Evolutionary conservation across 1,284 basidiomycete species (phyloP).

Genomic region (Sporisorium reilianum): DNA sequence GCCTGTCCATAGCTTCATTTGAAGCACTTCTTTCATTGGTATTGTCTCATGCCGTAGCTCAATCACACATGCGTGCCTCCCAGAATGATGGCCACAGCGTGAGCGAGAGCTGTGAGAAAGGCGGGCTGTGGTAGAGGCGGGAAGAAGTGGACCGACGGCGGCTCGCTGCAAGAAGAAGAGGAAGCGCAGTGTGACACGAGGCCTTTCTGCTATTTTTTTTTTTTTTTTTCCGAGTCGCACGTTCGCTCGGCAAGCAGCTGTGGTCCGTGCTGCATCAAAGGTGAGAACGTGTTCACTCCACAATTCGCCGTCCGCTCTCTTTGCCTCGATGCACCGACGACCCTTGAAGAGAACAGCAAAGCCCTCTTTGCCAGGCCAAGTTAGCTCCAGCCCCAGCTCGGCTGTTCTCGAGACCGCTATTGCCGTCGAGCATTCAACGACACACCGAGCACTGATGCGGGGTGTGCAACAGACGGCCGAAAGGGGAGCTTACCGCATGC

Average conservation of each 20-base stretch:
- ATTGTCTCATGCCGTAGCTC: background rate
- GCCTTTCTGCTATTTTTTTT: slow-evolving; percentile 6
- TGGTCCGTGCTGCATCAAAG: slow-evolving; percentile 28
- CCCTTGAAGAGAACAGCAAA: background rate
- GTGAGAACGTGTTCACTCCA: slow-evolving; percentile 36
- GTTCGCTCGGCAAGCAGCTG: slow-evolving; percentile 33
- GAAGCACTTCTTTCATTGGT: too few relatives aligned
- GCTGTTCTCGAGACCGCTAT: background rate
- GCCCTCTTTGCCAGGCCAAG: background rate
- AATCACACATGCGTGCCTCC: background rate
- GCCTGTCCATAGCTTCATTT: too few relatives aligned
- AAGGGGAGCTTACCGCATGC: too few relatives aligned
- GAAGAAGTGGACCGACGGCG: background rate
- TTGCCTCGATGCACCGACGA: too few relatives aligned
- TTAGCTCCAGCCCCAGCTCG: background rate
- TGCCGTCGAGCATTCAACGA: background rate
- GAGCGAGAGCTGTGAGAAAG: background rate
- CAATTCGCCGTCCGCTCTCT: slow-evolving; percentile 38
- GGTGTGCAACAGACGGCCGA: background rate
- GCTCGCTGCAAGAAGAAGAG: background rate
- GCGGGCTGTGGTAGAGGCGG: background rate
- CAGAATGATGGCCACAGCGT: background rate
- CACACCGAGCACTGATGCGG: background rate
- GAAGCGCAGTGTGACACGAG: slow-evolving; percentile 39
- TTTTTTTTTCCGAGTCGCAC: slow-evolving; percentile 19